Percentiles rank a stretch among this genome's conserved stretches.
Conservation (phyloP, 257 asterid species). For the Solanum ossicruentum region DNA sequence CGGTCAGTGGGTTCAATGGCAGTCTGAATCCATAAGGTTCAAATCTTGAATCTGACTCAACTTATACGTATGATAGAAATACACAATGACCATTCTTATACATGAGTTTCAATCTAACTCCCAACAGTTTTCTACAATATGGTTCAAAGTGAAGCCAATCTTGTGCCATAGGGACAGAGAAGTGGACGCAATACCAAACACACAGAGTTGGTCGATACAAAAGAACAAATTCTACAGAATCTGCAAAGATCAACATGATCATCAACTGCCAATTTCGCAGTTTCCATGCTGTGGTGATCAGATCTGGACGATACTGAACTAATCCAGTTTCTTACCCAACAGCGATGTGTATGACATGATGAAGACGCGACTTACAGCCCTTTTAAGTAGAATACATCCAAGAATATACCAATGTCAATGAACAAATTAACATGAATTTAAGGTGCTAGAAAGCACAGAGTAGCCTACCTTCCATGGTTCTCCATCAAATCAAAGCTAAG, state of each 20-base stretch:
- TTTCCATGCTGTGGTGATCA: background rate
- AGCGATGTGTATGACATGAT: background rate
- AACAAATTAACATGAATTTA: background rate
- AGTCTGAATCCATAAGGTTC: too few relatives aligned
- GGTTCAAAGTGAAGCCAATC: too few relatives aligned
- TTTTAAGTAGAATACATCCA: background rate
- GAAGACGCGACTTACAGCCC: background rate
- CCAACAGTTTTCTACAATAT: too few relatives aligned
- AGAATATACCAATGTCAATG: background rate
- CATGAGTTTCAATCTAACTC: too few relatives aligned
- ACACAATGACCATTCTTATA: too few relatives aligned
- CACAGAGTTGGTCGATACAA: background rate
- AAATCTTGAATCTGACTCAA: too few relatives aligned
- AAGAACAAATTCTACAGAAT: background rate
- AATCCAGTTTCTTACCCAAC: background rate
- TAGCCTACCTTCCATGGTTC: background rate
- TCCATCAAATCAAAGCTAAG: background rate
- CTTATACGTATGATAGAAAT: too few relatives aligned
- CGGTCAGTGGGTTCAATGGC: too few relatives aligned
- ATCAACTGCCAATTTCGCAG: background rate
- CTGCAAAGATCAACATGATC: background rate
- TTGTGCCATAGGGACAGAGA: background rate
- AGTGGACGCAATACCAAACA: background rate
- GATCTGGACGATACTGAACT: background rate
- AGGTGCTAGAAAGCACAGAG: background rate